These are phyloP conservation scores for Naumovozyma dairenensis DNA, from an alignment of 805 yeast species.

Conservation along the genomic window DNA sequence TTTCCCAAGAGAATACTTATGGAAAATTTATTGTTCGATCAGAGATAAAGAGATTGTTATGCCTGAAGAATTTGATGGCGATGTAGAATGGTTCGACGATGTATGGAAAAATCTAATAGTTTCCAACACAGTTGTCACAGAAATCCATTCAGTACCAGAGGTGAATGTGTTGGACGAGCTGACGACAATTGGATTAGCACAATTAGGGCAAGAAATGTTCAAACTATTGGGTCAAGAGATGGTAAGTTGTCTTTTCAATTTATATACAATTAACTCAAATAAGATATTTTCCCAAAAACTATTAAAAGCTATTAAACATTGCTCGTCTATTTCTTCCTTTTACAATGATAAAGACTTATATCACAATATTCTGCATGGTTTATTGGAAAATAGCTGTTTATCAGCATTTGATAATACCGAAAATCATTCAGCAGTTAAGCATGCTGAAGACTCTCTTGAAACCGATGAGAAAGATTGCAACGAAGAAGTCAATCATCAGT, in stretches of 20 bases:
- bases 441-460: not conserved
- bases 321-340: slow-evolving; percentile 63
- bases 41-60: slow-evolving; percentile 79
- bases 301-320: slow-evolving; percentile 78
- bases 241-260: slow-evolving; percentile 61
- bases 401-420: slow-evolving; percentile 26
- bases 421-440: slow-evolving; percentile 8
- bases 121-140: slow-evolving; percentile 25
- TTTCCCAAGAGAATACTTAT: slow-evolving; percentile 76
- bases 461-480: slow-evolving; percentile 10
- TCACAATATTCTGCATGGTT: slow-evolving; percentile 52
- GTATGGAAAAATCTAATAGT: slow-evolving; percentile 62
- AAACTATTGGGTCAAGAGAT: slow-evolving; percentile 51
- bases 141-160: slow-evolving; percentile 6
- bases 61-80: slow-evolving; percentile 95
- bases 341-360: slow-evolving; percentile 47
- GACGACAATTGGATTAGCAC: slow-evolving; percentile 29
- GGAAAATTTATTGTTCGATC: slow-evolving; percentile 69
- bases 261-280: slow-evolving; percentile 81
- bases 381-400: slow-evolving; percentile 62
- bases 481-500: slow-evolving; percentile 5
- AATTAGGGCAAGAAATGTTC: slow-evolving; percentile 66
- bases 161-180: slow-evolving; percentile 13
- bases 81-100: slow-evolving; percentile 83
- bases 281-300: slow-evolving; percentile 81